Evolutionary conservation across 805 yeast species (phyloP).

Genomic region (Candida tallmaniae): DNA sequence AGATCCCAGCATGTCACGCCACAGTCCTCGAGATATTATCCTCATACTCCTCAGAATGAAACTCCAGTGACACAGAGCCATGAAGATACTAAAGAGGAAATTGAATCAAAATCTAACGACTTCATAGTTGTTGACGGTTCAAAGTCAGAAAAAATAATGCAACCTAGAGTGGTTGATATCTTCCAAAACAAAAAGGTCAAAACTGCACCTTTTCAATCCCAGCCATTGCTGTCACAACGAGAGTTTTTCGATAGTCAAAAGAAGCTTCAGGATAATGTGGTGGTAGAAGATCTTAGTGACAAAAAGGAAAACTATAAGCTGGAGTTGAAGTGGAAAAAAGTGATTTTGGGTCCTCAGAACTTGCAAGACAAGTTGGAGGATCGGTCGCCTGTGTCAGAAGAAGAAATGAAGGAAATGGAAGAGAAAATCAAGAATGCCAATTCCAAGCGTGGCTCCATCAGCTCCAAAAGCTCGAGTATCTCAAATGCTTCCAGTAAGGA

Average conservation of each 20-base stretch:
- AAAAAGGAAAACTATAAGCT: not conserved
- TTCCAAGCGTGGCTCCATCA: not conserved
- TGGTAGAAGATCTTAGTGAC: not conserved
- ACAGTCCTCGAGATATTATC: constrained; percentile 11
- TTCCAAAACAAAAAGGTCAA: constrained; percentile 43
- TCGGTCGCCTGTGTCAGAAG: constrained; percentile 24
- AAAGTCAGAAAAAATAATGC: constrained; percentile 4
- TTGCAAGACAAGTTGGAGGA: constrained; percentile 13
- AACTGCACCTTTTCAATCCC: constrained; percentile 47
- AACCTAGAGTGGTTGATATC: constrained; percentile 50
- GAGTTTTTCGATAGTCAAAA: constrained; percentile 27
- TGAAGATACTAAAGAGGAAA: not conserved
- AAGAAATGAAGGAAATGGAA: constrained; percentile 29
- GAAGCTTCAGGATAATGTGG: constrained; percentile 1
- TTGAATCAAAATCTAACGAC: not conserved
- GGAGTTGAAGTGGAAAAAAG: constrained; percentile 1
- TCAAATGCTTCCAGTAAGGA: not conserved
- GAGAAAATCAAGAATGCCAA: constrained; percentile 16
- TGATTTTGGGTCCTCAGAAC: too few species aligned
- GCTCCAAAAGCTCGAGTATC: not conserved
- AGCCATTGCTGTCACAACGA: constrained; percentile 48
- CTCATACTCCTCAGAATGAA: not conserved
- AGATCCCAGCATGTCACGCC: constrained; percentile 9
- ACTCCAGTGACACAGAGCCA: not conserved
- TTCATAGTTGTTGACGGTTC: not conserved